Percentiles rank a stretch among this genome's conserved stretches.
Conservation (phyloP, 305 asterid genomes). For the Lippia alba region DNA sequence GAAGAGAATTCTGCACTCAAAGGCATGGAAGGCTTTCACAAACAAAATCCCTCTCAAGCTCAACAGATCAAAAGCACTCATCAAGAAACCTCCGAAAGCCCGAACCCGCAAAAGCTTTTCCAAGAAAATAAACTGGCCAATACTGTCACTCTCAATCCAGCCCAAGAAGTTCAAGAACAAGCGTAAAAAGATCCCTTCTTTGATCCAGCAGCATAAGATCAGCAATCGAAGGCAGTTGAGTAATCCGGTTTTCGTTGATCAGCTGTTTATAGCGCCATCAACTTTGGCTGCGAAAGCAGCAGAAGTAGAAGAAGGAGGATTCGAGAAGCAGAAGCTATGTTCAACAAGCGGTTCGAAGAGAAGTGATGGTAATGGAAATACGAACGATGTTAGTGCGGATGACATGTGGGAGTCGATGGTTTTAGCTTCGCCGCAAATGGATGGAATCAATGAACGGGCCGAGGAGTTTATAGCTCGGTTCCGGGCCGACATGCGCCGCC, state of each 20-base stretch:
- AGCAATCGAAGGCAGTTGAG: slow-evolving; percentile 33
- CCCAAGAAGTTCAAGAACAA: slow-evolving; percentile 53
- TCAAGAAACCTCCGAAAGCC: slow-evolving; percentile 44
- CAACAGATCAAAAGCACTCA: slow-evolving; percentile 43
- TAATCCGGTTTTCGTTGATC: slow-evolving; percentile 60
- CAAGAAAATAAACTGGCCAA: slow-evolving; percentile 42
- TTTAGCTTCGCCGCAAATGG: slow-evolving; percentile 66
- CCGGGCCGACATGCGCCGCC: slow-evolving; percentile 69
- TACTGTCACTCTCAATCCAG: slow-evolving; percentile 41
- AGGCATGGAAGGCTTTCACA: slow-evolving; percentile 57
- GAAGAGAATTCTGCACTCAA: slow-evolving; percentile 50
- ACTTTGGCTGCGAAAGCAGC: slow-evolving; percentile 26
- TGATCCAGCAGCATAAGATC: slow-evolving; percentile 9
- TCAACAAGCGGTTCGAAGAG: slow-evolving; percentile 13
- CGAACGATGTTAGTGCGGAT: slow-evolving; percentile 49
- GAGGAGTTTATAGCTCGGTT: slow-evolving; percentile 78
- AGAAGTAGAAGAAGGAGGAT: slow-evolving; percentile 2
- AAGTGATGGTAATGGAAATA: background rate
- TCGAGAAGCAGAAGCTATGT: slow-evolving; percentile 22
- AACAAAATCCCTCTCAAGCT: slow-evolving; percentile 51
- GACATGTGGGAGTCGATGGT: slow-evolving; percentile 79
- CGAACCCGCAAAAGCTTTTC: slow-evolving; percentile 28
- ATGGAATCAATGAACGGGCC: slow-evolving; percentile 73
- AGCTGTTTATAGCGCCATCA: slow-evolving; percentile 59
- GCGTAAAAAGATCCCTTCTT: slow-evolving; percentile 13